These are phyloP conservation scores for Lactuca saligna DNA, from an alignment of 129 eudicot species.

Conservation along the genomic window DNA sequence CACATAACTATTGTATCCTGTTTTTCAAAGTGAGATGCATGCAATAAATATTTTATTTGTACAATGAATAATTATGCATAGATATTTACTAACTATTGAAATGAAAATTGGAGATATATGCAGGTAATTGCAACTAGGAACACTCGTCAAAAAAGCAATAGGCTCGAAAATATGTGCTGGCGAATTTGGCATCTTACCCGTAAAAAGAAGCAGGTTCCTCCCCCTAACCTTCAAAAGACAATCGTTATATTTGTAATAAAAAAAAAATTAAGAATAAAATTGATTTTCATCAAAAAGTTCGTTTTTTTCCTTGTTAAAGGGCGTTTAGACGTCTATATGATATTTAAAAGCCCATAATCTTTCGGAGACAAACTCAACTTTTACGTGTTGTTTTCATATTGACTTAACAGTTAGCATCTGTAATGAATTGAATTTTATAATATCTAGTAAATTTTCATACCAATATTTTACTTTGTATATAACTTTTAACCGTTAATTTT, in stretches of 20 bases:
- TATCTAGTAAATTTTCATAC: too few relatives aligned
- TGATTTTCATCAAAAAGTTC: neutral
- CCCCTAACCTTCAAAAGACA: constrained; percentile 17
- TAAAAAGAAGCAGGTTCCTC: constrained; percentile 72
- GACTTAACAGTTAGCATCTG: too few relatives aligned
- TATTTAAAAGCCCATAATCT: too few relatives aligned
- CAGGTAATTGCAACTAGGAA: constrained; percentile 88
- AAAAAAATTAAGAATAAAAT: neutral
- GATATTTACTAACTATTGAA: constrained; percentile 10
- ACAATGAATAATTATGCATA: neutral
- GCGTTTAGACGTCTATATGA: too few relatives aligned
- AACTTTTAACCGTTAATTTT: too few relatives aligned
- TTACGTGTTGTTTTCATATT: too few relatives aligned
- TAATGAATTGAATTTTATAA: too few relatives aligned
- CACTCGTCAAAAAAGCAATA: constrained; percentile 63
- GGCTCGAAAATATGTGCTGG: constrained; percentile 96
- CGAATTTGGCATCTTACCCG: constrained; percentile 92
- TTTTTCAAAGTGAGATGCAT: neutral
- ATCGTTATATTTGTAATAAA: neutral
- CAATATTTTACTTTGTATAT: too few relatives aligned
- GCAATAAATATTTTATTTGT: neutral
- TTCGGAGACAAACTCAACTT: too few relatives aligned
- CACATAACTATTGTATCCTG: neutral
- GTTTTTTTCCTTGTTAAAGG: neutral
- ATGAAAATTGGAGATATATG: constrained; percentile 17